These are phyloP conservation scores for Pyrus pyrifolia DNA, from an alignment of 306 rosid genomes.

Conservation along the genomic window DNA sequence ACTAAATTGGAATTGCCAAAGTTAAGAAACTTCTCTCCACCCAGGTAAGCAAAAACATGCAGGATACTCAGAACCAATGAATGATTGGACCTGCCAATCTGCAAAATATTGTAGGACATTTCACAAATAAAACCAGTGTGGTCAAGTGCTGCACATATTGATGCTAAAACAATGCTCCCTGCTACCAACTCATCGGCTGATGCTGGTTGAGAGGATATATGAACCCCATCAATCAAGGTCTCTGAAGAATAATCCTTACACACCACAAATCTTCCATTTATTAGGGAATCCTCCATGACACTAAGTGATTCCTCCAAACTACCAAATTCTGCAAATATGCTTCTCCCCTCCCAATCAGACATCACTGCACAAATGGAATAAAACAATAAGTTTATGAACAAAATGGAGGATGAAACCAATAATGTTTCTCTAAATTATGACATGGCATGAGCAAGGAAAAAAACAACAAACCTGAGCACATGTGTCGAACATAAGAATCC, in stretches of 20 bases:
- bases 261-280: conserved; percentile 35
- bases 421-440: not conserved
- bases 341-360: conserved; percentile 40
- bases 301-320: conserved; percentile 47
- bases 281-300: conserved; percentile 55
- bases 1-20: conserved; percentile 25
- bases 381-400: conserved; percentile 9
- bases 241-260: conserved; percentile 13
- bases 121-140: conserved; percentile 49
- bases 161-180: conserved; percentile 65
- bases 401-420: conserved; percentile 3
- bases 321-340: conserved; percentile 25
- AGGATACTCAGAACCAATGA: conserved; percentile 51
- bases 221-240: conserved; percentile 22
- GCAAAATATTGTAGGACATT: conserved; percentile 52
- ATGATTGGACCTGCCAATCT: conserved; percentile 33
- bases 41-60: conserved; percentile 67
- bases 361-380: conserved; percentile 37
- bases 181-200: conserved; percentile 64
- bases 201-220: conserved; percentile 30
- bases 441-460: conserved; percentile 4
- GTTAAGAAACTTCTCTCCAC: conserved; percentile 50
- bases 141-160: conserved; percentile 51
- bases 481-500: conserved; percentile 51
- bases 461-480: conserved; percentile 44